phyloP scores from a whole-genome alignment of 805 yeast genomes.

The Candida michaelii region DNA sequence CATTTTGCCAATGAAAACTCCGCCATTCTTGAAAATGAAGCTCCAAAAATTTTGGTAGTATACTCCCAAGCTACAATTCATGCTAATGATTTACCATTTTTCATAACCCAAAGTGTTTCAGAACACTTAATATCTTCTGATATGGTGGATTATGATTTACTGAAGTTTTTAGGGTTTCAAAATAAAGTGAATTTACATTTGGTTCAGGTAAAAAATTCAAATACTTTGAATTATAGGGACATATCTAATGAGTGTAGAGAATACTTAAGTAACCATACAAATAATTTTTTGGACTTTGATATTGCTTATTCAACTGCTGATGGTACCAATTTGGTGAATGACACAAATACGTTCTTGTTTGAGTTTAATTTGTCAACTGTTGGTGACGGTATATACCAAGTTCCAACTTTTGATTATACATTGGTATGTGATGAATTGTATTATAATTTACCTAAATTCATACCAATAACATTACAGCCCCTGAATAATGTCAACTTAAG shows the following conservation, averaged over 20 bases:
- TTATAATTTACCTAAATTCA: background rate
- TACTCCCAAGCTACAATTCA: slow-evolving; percentile 47
- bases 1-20: slow-evolving; percentile 10
- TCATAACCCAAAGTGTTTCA: slow-evolving; percentile 47
- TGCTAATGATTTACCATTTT: slow-evolving; percentile 62
- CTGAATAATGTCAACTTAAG: slow-evolving; percentile 8
- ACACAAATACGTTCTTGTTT: slow-evolving; percentile 2
- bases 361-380: slow-evolving; percentile 3
- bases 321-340: background rate
- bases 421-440: slow-evolving; percentile 2
- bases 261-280: background rate
- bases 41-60: slow-evolving; percentile 38
- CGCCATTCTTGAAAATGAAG: slow-evolving; percentile 21
- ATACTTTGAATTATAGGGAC: background rate
- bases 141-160: slow-evolving; percentile 2
- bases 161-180: background rate
- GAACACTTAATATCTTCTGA: slow-evolving; percentile 34
- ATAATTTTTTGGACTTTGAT: slow-evolving; percentile 3
- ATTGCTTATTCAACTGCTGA: background rate
- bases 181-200: slow-evolving; percentile 1
- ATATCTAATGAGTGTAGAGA: background rate
- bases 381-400: background rate
- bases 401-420: background rate
- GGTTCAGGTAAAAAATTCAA: slow-evolving; percentile 1
- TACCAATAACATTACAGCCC: slow-evolving; percentile 6